Conservation (phyloP, 768 basidiomycete species). For the Leccinum arenicola region DNA sequence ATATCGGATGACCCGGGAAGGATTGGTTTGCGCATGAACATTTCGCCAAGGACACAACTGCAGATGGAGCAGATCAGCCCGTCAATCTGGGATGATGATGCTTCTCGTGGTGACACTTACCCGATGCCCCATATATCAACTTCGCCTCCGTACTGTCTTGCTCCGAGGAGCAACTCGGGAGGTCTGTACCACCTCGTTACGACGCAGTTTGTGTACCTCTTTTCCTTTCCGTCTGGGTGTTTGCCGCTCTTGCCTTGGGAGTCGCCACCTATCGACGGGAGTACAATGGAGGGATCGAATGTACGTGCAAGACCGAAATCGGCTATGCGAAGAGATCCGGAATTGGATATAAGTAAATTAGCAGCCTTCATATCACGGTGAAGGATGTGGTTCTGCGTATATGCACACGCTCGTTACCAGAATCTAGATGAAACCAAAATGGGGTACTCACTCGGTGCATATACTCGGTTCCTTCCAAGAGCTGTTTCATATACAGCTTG, state of each 20-base stretch:
- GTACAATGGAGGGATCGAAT: slow-evolving; percentile 52
- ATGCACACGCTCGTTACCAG: slow-evolving; percentile 9
- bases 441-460: slow-evolving; percentile 77
- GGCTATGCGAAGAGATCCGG: slow-evolving; percentile 81
- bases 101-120: slow-evolving; percentile 40
- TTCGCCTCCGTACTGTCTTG: slow-evolving; percentile 85
- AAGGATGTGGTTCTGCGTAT: slow-evolving; percentile 81
- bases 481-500: slow-evolving; percentile 94
- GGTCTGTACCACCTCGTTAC: slow-evolving; percentile 95
- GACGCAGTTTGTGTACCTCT: slow-evolving; percentile 92
- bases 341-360: slow-evolving; percentile 89
- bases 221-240: slow-evolving; percentile 47
- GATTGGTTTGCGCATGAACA: slow-evolving; percentile 86
- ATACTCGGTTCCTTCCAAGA: slow-evolving; percentile 94
- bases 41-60: slow-evolving; percentile 96
- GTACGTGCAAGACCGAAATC: slow-evolving; percentile 96
- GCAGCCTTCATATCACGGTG: slow-evolving; percentile 99
- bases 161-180: slow-evolving; percentile 88
- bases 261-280: slow-evolving; percentile 21
- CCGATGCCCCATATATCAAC: slow-evolving; percentile 99
- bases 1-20: slow-evolving; percentile 84
- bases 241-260: slow-evolving; percentile 24
- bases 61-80: slow-evolving; percentile 1
- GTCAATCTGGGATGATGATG: background rate
- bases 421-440: slow-evolving; percentile 1